Conservation (phyloP, 2,329 filamentous ascomycete species). For the Pseudogymnoascus sp. region DNA sequence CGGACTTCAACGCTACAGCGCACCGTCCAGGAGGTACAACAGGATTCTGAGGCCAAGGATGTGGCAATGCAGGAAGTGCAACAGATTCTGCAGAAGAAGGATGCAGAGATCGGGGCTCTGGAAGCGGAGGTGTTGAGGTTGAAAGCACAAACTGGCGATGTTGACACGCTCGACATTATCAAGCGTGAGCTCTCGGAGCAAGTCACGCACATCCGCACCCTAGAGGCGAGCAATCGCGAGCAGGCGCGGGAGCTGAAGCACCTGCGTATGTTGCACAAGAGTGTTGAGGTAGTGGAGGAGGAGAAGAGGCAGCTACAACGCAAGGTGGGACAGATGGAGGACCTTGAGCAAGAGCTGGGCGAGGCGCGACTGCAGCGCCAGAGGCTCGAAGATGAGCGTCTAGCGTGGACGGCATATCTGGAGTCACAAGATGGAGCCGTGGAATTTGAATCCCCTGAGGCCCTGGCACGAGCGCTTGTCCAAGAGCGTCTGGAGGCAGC, state of each 20-base stretch:
- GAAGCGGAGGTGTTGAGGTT: constrained; percentile 77
- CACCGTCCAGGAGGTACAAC: constrained; percentile 40
- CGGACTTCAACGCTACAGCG: constrained; percentile 49
- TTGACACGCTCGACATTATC: constrained; percentile 76
- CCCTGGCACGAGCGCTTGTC: constrained; percentile 74
- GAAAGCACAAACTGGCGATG: constrained; percentile 80
- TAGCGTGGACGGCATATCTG: constrained; percentile 80
- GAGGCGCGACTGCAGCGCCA: constrained; percentile 78
- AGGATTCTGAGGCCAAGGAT: constrained; percentile 33
- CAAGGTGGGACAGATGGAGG: constrained; percentile 65
- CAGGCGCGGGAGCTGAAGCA: constrained; percentile 73
- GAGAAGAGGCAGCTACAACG: constrained; percentile 80
- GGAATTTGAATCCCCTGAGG: constrained; percentile 82
- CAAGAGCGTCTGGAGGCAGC: constrained; percentile 74
- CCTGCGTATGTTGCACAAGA: constrained; percentile 70
- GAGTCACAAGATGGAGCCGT: constrained; percentile 57
- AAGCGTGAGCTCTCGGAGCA: constrained; percentile 85
- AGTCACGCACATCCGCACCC: constrained; percentile 76
- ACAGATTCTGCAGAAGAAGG: constrained; percentile 49
- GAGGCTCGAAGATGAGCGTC: constrained; percentile 77
- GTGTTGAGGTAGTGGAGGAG: constrained; percentile 90
- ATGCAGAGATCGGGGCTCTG: constrained; percentile 61
- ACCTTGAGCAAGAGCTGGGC: constrained; percentile 64
- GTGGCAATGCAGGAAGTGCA: constrained; percentile 25
- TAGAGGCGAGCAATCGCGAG: constrained; percentile 75